Conservation (phyloP, 352 stramenopile genomes). For the Phytophthora citrophthora region DNA sequence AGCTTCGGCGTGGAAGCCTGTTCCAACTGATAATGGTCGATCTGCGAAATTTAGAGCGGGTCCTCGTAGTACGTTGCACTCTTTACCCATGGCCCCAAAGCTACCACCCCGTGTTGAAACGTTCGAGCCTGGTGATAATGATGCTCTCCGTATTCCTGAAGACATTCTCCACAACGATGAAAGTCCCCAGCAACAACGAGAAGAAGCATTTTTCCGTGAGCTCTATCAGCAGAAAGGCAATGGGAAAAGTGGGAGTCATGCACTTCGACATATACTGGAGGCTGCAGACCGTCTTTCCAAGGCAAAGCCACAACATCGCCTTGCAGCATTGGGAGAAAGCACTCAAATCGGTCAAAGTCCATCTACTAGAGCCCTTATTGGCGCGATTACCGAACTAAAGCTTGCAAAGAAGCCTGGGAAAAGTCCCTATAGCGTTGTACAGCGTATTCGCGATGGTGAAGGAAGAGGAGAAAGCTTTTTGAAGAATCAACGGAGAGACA, state of each 20-base stretch:
- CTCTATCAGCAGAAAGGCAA: conserved; percentile 66
- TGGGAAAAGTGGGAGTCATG: conserved; percentile 44
- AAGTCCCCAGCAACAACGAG: conserved; percentile 45
- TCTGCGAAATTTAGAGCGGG: conserved; percentile 24
- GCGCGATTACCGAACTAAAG: conserved; percentile 52
- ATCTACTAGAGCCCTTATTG: conserved; percentile 49
- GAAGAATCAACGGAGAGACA: conserved; percentile 19
- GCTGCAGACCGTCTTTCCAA: conserved; percentile 51
- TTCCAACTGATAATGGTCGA: conserved; percentile 32
- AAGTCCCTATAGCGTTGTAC: conserved; percentile 66
- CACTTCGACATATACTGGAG: conserved; percentile 79
- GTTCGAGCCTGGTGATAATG: conserved; percentile 49
- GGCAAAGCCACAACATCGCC: conserved; percentile 54
- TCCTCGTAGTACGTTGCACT: conserved; percentile 35
- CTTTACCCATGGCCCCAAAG: conserved; percentile 50
- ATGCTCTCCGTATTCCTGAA: conserved; percentile 32
- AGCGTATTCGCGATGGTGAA: conserved; percentile 33
- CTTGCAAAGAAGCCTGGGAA: conserved; percentile 34
- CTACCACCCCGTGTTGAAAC: conserved; percentile 68
- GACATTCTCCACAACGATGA: conserved; percentile 12
- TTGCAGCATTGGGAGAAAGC: conserved; percentile 43
- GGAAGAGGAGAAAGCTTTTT: not conserved
- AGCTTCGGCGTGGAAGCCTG: conserved; percentile 65
- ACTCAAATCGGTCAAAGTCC: conserved; percentile 39
- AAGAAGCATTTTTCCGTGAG: conserved; percentile 78